These are phyloP conservation scores for Arthroderma sp. DNA, from an alignment of 2,329 filamentous ascomycete species.

Conservation along the genomic window DNA sequence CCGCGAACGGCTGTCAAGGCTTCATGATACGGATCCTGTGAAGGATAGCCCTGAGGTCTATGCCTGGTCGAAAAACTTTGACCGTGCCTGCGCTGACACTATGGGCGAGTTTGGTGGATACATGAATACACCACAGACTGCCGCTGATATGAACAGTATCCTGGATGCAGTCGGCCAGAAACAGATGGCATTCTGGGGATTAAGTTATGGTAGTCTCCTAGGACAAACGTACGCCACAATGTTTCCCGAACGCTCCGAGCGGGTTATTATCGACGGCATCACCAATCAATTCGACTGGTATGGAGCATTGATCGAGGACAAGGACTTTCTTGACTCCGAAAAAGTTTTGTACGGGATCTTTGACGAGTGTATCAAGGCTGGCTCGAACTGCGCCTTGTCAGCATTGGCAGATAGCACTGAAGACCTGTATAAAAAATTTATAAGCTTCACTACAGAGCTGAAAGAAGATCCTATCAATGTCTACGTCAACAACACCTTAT, in stretches of 20 bases:
- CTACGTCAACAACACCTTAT: background rate
- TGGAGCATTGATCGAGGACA: background rate
- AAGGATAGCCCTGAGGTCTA: conserved; percentile 21
- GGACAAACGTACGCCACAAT: conserved; percentile 30
- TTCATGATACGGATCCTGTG: background rate
- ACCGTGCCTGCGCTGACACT: conserved; percentile 30
- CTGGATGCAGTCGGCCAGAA: conserved; percentile 31
- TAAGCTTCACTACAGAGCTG: background rate
- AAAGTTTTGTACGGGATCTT: background rate
- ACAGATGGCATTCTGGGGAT: conserved; percentile 30
- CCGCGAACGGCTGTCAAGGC: conserved; percentile 12
- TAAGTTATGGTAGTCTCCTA: conserved; percentile 28
- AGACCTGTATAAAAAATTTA: background rate
- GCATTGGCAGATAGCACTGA: background rate
- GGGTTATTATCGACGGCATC: background rate
- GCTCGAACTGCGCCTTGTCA: background rate
- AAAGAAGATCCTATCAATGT: background rate
- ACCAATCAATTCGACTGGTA: background rate
- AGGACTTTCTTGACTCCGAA: background rate
- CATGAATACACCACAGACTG: conserved; percentile 39
- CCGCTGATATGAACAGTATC: conserved; percentile 40
- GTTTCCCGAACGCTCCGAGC: conserved; percentile 19
- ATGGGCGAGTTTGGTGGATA: conserved; percentile 35
- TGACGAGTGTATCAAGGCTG: background rate
- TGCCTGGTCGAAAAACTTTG: conserved; percentile 31